These are phyloP conservation scores for Ananas comosus DNA, from an alignment of 176 grass and related monocot species.

Conservation along the genomic window DNA sequence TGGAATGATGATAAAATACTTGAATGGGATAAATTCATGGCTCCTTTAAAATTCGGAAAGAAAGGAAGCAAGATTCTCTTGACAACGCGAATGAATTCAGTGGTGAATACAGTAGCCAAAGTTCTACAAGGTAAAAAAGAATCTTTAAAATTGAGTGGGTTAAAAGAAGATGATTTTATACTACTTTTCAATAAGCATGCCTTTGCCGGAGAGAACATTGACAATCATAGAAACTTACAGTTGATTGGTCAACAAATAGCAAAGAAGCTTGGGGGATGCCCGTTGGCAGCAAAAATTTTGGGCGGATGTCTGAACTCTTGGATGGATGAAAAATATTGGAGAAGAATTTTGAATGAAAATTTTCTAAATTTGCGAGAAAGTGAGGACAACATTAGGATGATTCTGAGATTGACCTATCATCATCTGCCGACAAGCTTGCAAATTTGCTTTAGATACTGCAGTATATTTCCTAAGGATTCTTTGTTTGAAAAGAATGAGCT, in stretches of 20 bases:
- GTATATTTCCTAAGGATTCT: too few relatives aligned
- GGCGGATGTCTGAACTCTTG: conserved; percentile 10
- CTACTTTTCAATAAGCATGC: conserved; percentile 5
- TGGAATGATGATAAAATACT: conserved; percentile 11
- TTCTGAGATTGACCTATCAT: conserved; percentile 29
- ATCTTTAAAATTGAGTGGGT: too few relatives aligned
- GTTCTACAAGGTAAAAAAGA: too few relatives aligned
- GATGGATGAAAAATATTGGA: conserved; percentile 13
- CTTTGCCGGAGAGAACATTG: conserved; percentile 8
- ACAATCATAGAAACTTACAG: conserved; percentile 1
- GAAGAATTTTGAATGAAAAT: conserved; percentile 16
- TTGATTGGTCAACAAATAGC: conserved; percentile 2
- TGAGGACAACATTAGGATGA: conserved; percentile 11
- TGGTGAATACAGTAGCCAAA: not conserved
- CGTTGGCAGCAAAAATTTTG: conserved; percentile 22
- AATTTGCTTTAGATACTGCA: too few relatives aligned
- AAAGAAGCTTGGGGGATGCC: conserved; percentile 20
- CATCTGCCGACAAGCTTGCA: conserved; percentile 20
- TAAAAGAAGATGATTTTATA: too few relatives aligned
- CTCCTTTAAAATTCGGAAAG: conserved; percentile 22
- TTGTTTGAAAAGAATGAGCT: too few relatives aligned
- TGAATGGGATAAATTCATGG: conserved; percentile 17
- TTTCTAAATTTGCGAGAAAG: conserved; percentile 12
- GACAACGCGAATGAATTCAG: conserved; percentile 22
- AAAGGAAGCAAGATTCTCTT: conserved; percentile 28